Base-by-base conservation (phyloP, 176 grass and related monocot species). In the Paspalum vaginatum region DNA sequence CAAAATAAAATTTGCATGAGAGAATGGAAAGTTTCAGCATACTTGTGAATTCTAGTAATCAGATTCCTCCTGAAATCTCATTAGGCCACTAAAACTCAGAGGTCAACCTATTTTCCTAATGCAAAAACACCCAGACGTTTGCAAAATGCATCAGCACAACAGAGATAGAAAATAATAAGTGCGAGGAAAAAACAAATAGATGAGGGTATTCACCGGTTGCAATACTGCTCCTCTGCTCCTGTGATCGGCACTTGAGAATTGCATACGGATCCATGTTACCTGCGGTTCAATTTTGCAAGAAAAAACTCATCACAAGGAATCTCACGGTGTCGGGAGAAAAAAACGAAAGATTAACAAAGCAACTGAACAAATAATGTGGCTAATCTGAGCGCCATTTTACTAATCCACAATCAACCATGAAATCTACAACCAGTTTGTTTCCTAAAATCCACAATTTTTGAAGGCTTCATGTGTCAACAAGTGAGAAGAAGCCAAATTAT, bases 221-320 rank as follows among this genome's bases (percentile, higher is more conserved):
- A 49, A 99, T 79, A 44, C 90, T 95, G 79, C 96, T 99, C 65
- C 67, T 95, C 81, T 99, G 90, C 79, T 99, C 96, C 60, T 99
- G 96, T 41, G 96, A 87, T 52, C 90, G 87, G 85, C 84, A 95
- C 83, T 58, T 86, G 10, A 99, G 67, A 77, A 95, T 50, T 47
- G 88, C 92, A 42, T 95, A 99, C 0, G 96, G 96, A 79, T 99
- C 96, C 93, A 99, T 99, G 18, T 86, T 93, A 63, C 84, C 95
- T 98, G 86, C 22, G 11, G 27, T 12, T 64, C 32, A 26, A 79
- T 79, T 88, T 57, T 27, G 18, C 50, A 46, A 62, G 5, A 10
- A 50, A 68, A 62, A 25, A 56, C 2, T 39, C 50, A 65, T 65
- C 47, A 76, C 1, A 51, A 10, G 14, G 71, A 61, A 54, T 17